Conservation (phyloP, 208 protist species). For the Endotrypanum monterogeii region DNA sequence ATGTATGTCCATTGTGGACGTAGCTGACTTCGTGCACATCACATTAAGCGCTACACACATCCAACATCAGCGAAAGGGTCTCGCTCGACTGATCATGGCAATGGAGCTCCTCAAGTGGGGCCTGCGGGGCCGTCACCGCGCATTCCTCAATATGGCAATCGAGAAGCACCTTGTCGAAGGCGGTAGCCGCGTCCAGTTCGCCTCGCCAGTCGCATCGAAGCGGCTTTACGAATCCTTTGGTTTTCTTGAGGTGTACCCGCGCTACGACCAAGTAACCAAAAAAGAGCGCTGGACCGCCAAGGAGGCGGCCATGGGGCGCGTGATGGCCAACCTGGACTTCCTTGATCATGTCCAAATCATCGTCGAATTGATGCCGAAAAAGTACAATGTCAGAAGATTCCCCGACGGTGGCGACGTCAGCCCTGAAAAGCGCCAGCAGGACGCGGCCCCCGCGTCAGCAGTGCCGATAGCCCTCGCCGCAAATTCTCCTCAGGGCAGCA, state of each 20-base stretch:
- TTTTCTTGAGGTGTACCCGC: slow-evolving; percentile 78
- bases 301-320: slow-evolving; percentile 81
- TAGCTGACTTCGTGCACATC: slow-evolving; percentile 85
- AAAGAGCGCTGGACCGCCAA: slow-evolving; percentile 76
- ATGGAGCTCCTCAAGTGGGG: slow-evolving; percentile 81
- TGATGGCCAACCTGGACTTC: slow-evolving; percentile 80
- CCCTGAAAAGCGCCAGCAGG: neutral
- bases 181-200: slow-evolving; percentile 62
- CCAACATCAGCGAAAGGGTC: slow-evolving; percentile 46
- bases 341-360: slow-evolving; percentile 36
- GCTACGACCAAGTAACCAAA: slow-evolving; percentile 60
- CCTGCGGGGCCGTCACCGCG: slow-evolving; percentile 67
- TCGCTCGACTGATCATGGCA: slow-evolving; percentile 71
- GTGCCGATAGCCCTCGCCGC: neutral
- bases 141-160: slow-evolving; percentile 86
- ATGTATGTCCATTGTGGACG: slow-evolving; percentile 62
- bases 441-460: neutral
- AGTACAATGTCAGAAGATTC: slow-evolving; percentile 3
- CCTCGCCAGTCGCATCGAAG: slow-evolving; percentile 56
- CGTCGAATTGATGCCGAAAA: slow-evolving; percentile 10
- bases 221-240: slow-evolving; percentile 75
- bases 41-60: slow-evolving; percentile 81
- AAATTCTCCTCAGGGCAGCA: neutral
- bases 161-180: slow-evolving; percentile 76
- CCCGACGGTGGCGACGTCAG: neutral